These are phyloP conservation scores for Graphiopsis chlorocephala DNA, from an alignment of 2,329 filamentous ascomycete species.

Conservation along the genomic window DNA sequence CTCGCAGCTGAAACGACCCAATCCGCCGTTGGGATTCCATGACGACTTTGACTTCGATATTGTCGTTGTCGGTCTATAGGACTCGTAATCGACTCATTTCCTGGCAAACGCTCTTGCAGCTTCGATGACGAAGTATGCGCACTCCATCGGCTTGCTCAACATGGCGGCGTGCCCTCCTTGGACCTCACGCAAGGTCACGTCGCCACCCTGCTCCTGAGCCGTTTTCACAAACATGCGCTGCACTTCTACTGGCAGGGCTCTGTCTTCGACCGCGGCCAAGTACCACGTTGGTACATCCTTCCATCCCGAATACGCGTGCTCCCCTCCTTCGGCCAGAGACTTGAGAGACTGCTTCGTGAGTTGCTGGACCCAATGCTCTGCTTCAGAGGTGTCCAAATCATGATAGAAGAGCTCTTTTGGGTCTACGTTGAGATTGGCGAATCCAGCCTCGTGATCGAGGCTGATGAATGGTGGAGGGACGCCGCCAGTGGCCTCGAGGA, in stretches of 20 bases:
- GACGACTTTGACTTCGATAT: slow-evolving; percentile 4
- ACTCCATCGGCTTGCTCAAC: slow-evolving; percentile 17
- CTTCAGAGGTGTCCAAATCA: slow-evolving; percentile 15
- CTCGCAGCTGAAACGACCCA: not conserved
- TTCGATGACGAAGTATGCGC: slow-evolving; percentile 13
- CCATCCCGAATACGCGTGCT: slow-evolving; percentile 20
- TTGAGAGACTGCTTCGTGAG: slow-evolving; percentile 17
- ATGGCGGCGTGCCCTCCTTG: slow-evolving; percentile 18
- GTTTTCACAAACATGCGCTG: slow-evolving; percentile 18
- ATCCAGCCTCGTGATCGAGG: slow-evolving; percentile 15
- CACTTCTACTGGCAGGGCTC: slow-evolving; percentile 15
- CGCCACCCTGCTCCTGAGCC: slow-evolving; percentile 17
- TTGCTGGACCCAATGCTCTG: slow-evolving; percentile 12
- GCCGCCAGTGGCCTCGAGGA: slow-evolving; percentile 17
- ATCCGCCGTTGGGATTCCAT: not conserved
- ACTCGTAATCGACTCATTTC: slow-evolving; percentile 5
- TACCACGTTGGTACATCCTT: slow-evolving; percentile 19
- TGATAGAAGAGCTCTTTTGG: slow-evolving; percentile 19
- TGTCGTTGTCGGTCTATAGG: not conserved
- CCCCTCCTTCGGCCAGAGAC: slow-evolving; percentile 18
- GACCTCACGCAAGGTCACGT: slow-evolving; percentile 14
- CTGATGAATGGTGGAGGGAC: slow-evolving; percentile 14
- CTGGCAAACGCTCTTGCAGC: slow-evolving; percentile 12
- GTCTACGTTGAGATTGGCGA: slow-evolving; percentile 14
- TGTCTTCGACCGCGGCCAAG: slow-evolving; percentile 15